Evolutionary conservation across 2,329 filamentous ascomycete species (phyloP).

Genomic region (Apiospora pterosperma): DNA sequence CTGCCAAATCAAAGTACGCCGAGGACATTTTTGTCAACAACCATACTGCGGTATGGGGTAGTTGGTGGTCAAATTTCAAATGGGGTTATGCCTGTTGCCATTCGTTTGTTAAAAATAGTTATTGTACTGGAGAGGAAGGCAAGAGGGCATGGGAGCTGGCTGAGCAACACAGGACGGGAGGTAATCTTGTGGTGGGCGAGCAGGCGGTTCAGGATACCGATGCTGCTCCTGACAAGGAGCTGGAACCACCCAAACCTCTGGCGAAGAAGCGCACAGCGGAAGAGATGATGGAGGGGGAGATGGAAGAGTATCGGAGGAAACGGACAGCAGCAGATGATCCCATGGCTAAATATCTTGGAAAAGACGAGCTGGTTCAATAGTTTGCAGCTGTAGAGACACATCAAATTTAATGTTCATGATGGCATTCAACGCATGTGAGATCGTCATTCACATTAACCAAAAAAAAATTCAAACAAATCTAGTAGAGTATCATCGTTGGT

Average conservation of each 20-base stretch:
- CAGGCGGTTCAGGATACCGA: conserved; percentile 18
- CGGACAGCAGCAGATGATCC: conserved; percentile 74
- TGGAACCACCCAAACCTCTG: conserved; percentile 17
- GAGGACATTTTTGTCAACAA: conserved; percentile 90
- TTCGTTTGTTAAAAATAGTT: conserved; percentile 91
- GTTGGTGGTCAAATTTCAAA: conserved; percentile 93
- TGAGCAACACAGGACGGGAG: conserved; percentile 55
- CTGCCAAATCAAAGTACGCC: conserved; percentile 83
- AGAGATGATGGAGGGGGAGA: conserved; percentile 81
- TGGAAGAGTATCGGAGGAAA: conserved; percentile 81
- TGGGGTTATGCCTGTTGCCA: conserved; percentile 98
- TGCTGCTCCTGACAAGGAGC: conserved; percentile 13
- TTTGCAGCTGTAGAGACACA: not conserved
- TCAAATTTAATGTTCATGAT: not conserved
- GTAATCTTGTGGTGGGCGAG: conserved; percentile 32
- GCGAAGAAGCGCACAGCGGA: conserved; percentile 71
- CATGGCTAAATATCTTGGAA: conserved; percentile 78
- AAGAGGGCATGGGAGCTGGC: conserved; percentile 77
- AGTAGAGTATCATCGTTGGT: conserved; percentile 18
- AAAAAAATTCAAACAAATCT: conserved; percentile 11
- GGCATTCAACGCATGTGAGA: not conserved
- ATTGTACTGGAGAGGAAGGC: conserved; percentile 91
- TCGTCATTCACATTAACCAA: not conserved
- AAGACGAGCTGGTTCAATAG: conserved; percentile 59
- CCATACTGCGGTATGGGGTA: conserved; percentile 90